phyloP scores from a whole-genome alignment of 139 green algal species.

The Zygnema circumcarinatum region DNA sequence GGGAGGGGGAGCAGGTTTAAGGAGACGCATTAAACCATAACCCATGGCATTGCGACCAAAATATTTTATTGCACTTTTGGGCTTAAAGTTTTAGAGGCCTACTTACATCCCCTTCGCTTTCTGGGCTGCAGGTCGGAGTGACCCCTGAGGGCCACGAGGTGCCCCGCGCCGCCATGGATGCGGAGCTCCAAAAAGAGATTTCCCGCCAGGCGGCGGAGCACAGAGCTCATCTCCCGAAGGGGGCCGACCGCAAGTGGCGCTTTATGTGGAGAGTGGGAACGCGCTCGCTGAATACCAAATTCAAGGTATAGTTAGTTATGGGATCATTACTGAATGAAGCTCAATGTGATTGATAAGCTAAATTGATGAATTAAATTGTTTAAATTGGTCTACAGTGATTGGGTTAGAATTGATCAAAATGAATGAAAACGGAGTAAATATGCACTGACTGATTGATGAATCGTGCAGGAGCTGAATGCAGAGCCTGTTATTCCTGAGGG shows the following conservation, averaged over 20 bases:
- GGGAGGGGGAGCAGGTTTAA: too few species aligned
- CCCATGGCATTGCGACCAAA: background rate
- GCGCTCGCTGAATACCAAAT: conserved; percentile 70
- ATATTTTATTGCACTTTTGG: conserved; percentile 9
- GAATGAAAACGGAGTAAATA: too few species aligned
- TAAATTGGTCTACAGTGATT: too few species aligned
- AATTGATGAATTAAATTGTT: too few species aligned
- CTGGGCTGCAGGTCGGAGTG: conserved; percentile 68
- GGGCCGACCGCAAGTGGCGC: conserved; percentile 86
- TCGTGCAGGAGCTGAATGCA: conserved; percentile 89
- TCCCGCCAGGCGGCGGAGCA: conserved; percentile 57
- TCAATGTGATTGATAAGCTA: too few species aligned
- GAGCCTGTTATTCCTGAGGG: conserved; percentile 67
- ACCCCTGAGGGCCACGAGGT: conserved; percentile 85
- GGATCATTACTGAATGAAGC: background rate
- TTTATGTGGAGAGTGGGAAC: conserved; percentile 85
- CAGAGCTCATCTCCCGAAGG: conserved; percentile 63
- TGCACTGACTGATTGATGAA: too few species aligned
- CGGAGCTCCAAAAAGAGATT: conserved; percentile 53
- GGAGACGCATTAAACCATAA: background rate
- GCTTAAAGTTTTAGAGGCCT: background rate
- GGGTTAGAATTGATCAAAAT: too few species aligned
- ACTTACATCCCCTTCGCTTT: background rate
- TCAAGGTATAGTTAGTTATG: conserved; percentile 32
- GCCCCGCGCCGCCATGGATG: conserved; percentile 72